Base-by-base conservation (phyloP, 441 rosid genomes). In the Dalechampia spathulata region DNA sequence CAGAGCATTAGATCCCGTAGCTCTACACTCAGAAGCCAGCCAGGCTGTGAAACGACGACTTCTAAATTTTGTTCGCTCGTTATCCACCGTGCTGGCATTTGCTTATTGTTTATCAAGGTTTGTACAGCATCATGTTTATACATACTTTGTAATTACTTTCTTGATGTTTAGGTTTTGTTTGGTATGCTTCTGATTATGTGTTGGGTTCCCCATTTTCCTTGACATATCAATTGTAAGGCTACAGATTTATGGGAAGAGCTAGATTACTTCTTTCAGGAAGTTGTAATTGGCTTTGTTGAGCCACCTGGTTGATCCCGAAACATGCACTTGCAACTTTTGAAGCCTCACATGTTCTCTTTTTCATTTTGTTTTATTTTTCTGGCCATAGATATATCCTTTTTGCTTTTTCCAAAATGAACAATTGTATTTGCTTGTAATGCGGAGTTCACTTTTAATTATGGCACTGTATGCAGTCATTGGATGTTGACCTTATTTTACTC, bases 91-190 rank as follows among this genome's bases (percentile, higher is more conserved):
- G 54, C 69, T 90, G 73, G 86, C 96, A 38, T 79, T 83, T 63
- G 88, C 96, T 16, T 79, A 74, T 67, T 85, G 95, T 75, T 67
- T 87, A 47, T 85, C 98, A 41, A 83, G 96, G 98, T 90, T 56
- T 71, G 81, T 28, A 19, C 26, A 6, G 5, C 20, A 28, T 25
- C 21, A 12, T 6, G 6, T 16, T 3, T 32, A 20, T 21, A 15
- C 15, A 15, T 20, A 30, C 21, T 19, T 32, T 22, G 38, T 20
- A 44, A 27, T 43, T 23, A 27, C 27, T 19, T 49, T 6, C 5
- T 42, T 41, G 16, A 51, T 61, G 32, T 20, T 41, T 51, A 21
- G 42, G 19, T 37, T 39, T 51, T 51, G 19, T 2, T 44, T 61
- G 27, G 37, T n/a, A n/a, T n/a, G 51, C 32, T 27, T 4, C 42